A percentile compares a stretch with the other conserved stretches of the same genome.
Conservation (phyloP, 2,329 filamentous ascomycete species). For the Colletotrichum tamarilloi region DNA sequence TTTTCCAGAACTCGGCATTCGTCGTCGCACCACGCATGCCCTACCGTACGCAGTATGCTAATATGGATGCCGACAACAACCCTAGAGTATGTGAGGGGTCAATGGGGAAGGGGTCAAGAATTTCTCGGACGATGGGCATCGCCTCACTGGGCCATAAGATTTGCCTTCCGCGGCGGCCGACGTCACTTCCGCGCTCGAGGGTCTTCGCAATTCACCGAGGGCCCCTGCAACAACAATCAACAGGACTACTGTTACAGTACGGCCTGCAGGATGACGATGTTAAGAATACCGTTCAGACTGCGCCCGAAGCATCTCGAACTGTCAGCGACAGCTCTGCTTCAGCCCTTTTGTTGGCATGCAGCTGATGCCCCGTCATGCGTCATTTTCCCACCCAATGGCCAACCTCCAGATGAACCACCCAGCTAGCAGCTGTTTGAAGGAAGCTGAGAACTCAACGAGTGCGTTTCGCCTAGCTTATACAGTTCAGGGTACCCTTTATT, state of each 20-base stretch:
- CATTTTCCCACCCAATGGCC: background rate
- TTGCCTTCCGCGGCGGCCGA: conserved; percentile 17
- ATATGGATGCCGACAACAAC: background rate
- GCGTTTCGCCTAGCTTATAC: background rate
- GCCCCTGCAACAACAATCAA: background rate
- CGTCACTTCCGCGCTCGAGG: conserved; percentile 22
- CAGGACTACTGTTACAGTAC: background rate
- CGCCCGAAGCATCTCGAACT: background rate
- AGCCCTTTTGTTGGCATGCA: background rate
- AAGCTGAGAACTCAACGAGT: background rate
- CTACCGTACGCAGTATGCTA: background rate
- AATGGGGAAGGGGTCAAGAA: background rate
- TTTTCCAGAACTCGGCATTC: conserved; percentile 21
- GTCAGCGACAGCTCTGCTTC: background rate
- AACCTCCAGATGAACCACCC: conserved; percentile 25
- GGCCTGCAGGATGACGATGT: conserved; percentile 20
- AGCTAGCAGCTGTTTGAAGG: background rate
- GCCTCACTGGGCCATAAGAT: conserved; percentile 16
- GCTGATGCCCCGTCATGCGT: background rate
- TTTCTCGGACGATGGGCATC: conserved; percentile 4
- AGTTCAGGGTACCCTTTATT: background rate
- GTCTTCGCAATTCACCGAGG: conserved; percentile 8
- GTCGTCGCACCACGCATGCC: background rate
- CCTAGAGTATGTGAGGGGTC: conserved; percentile 6
- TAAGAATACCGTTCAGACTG: background rate